Evolutionary conservation across 768 basidiomycete species (phyloP).

Genomic region (Sistotremastrum suecicum): DNA sequence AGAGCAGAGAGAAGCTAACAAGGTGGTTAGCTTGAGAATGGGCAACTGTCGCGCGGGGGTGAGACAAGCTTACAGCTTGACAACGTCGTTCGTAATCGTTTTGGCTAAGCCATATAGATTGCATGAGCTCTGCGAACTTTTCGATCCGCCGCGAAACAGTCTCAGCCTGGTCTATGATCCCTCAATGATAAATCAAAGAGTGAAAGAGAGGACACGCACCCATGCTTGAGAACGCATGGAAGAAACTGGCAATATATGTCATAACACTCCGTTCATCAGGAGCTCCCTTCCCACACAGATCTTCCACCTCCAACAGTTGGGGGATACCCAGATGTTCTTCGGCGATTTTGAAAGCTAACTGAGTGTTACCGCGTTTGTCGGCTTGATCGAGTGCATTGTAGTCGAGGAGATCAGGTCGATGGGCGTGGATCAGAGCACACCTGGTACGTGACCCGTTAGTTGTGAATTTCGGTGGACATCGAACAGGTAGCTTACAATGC

Average conservation of each 20-base stretch:
- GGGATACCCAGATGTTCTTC: conserved; percentile 84
- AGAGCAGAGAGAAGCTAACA: conserved; percentile 53
- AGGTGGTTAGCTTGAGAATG: conserved; percentile 2
- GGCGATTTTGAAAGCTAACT: conserved; percentile 77
- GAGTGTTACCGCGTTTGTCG: conserved; percentile 73
- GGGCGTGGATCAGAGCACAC: conserved; percentile 94
- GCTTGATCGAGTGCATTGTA: conserved; percentile 71
- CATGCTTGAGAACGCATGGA: conserved; percentile 97
- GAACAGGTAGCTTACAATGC: conserved; percentile 53
- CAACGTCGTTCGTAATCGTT: conserved; percentile 92
- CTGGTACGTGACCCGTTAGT: conserved; percentile 26
- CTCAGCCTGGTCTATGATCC: conserved; percentile 71
- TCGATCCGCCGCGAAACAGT: conserved; percentile 87
- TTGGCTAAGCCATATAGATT: conserved; percentile 71
- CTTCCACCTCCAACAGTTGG: conserved; percentile 91
- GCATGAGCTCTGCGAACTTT: conserved; percentile 94
- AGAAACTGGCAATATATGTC: conserved; percentile 95
- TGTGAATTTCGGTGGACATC: conserved; percentile 1
- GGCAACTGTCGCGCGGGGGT: neutral
- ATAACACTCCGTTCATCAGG: conserved; percentile 96
- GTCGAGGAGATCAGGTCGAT: conserved; percentile 90
- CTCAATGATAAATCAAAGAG: neutral
- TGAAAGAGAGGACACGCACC: conserved; percentile 33
- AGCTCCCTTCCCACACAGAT: conserved; percentile 73
- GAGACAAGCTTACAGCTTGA: conserved; percentile 33